Percentiles rank a stretch among this genome's conserved stretches.
phyloP scores from a whole-genome alignment of 371 early-diverging fungal species.

The Mucor velutinosus region DNA sequence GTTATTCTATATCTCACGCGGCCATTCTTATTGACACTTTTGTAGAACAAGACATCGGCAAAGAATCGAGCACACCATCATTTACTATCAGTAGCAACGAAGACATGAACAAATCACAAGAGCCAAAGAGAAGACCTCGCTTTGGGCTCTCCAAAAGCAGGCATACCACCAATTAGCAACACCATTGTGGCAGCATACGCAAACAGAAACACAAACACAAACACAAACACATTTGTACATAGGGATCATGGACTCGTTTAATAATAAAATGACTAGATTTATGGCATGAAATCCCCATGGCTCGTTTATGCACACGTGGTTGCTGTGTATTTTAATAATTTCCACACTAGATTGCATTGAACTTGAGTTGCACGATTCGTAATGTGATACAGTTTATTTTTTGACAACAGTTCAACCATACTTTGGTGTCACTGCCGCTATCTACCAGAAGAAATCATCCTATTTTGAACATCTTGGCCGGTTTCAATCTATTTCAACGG shows the following conservation, averaged over 20 bases:
- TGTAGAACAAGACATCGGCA: background rate
- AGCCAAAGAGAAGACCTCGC: background rate
- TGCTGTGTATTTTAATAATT: background rate
- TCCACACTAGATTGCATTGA: background rate
- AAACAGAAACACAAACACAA: background rate
- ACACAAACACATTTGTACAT: background rate
- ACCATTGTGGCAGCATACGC: too few species aligned
- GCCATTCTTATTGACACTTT: background rate
- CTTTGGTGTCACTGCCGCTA: too few species aligned
- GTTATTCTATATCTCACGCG: background rate
- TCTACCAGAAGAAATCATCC: too few species aligned
- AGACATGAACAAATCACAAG: background rate
- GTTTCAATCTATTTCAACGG: too few species aligned
- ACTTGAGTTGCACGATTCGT: background rate
- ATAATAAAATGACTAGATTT: background rate
- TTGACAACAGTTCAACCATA: too few species aligned
- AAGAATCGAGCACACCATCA: background rate
- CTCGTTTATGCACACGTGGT: background rate
- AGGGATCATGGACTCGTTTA: background rate
- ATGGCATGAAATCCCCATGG: background rate
- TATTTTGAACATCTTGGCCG: too few species aligned
- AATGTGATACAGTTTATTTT: background rate
- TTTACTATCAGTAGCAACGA: slow-evolving; percentile 1
- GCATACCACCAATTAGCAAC: too few species aligned
- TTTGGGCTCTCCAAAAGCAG: background rate